A percentile compares a stretch with the other conserved stretches of the same genome.
phyloP scores from a whole-genome alignment of 2,329 filamentous ascomycete genomes.

The Epichloe amarillans region DNA sequence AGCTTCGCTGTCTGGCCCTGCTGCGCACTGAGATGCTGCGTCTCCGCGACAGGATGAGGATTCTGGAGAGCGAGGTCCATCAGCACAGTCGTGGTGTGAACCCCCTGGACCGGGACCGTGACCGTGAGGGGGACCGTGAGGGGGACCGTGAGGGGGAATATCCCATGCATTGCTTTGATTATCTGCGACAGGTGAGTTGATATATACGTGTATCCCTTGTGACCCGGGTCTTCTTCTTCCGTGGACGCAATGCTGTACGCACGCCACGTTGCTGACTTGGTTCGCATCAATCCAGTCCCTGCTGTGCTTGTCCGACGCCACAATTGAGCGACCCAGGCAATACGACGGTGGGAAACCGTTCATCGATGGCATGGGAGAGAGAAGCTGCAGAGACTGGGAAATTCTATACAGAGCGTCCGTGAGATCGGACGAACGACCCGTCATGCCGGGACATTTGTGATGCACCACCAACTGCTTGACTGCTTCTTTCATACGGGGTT shows the following conservation, averaged over 20 bases:
- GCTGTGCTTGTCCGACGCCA: constrained; percentile 4
- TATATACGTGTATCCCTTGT: too few relatives aligned
- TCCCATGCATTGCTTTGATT: constrained; percentile 4
- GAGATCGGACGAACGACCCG: background rate
- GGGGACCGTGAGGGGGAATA: background rate
- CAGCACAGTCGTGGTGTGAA: too few relatives aligned
- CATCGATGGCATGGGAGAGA: constrained; percentile 4
- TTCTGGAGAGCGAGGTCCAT: background rate
- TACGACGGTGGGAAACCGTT: background rate
- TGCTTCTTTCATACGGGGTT: background rate
- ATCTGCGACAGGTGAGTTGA: constrained; percentile 5
- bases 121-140: background rate
- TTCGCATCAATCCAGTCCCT: background rate
- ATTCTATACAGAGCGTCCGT: background rate
- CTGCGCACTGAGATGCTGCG: constrained; percentile 2
- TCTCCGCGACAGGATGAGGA: background rate
- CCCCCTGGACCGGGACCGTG: background rate
- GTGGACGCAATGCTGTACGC: background rate
- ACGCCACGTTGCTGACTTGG: background rate
- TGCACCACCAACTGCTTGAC: too few relatives aligned
- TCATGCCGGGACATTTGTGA: background rate
- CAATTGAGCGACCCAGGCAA: constrained; percentile 3
- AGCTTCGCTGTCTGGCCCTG: constrained; percentile 5
- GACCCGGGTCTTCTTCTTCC: background rate
- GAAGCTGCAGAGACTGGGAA: constrained; percentile 4